Base-by-base conservation (phyloP, 768 basidiomycete species). In the Melanogaster broomeanus region DNA sequence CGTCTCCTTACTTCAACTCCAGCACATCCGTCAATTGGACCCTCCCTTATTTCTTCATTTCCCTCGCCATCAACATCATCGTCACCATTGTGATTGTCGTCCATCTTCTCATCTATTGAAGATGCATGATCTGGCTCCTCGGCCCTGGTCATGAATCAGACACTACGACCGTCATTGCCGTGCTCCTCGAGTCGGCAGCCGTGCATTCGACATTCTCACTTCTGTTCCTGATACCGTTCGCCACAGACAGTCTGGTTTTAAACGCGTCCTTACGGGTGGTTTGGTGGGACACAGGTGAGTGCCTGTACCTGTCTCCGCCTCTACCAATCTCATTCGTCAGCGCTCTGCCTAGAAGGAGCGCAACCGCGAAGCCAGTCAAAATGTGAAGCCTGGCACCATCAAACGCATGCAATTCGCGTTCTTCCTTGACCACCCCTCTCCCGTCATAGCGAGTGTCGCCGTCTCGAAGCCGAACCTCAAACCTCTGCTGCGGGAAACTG, bases 261-360 rank as follows among this genome's bases (percentile, higher is more conserved):
- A 72, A 71, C 42, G 41, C 68, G 2, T 64, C 74, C 38, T 43
- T 77, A 9, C 71, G 68, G n/a, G 53, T 64, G 11, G n/a, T 55
- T 74, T 0, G 68, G 70, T 4, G 70, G 69, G 53, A 61, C 59
- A 7, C 71, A 73, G 60, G 71, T 68, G 6, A 43, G 66, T n/a
- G n/a, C 30, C 2, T 24, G 18, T 3, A 27, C 38, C 41, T 33
- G 25, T 16, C 9, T 4, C n/a, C n/a, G n/a, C n/a, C n/a, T n/a
- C n/a, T n/a, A n/a, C n/a, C n/a, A n/a, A n/a, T n/a, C n/a, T n/a
- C n/a, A n/a, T n/a, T n/a, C n/a, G n/a, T n/a, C n/a, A n/a, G n/a
- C n/a, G n/a, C n/a, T n/a, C n/a, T n/a, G n/a, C n/a, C n/a, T n/a
- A n/a, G n/a, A n/a, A n/a, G n/a, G n/a, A n/a, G n/a, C n/a, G n/a